These are phyloP conservation scores for Corniculantispora saksenae DNA, from an alignment of 2,329 filamentous ascomycete species.

Conservation along the genomic window DNA sequence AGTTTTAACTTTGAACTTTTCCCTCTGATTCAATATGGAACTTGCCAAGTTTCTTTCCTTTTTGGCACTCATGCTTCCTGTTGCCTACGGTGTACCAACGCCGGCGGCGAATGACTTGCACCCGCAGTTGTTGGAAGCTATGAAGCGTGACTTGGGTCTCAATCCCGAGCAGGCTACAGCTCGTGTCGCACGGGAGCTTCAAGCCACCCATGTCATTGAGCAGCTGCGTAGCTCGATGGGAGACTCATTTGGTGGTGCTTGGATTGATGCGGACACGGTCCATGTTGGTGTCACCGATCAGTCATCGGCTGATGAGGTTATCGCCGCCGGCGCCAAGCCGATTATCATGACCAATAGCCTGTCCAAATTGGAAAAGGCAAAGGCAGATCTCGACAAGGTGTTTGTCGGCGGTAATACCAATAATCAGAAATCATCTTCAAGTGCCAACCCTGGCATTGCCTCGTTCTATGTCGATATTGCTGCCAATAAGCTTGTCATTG, in stretches of 20 bases:
- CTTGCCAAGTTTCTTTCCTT: conserved; percentile 40
- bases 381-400: conserved; percentile 43
- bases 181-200: conserved; percentile 39
- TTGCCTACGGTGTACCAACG: conserved; percentile 42
- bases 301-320: conserved; percentile 36
- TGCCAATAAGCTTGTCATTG: conserved; percentile 42
- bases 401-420: conserved; percentile 34
- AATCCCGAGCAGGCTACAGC: conserved; percentile 39
- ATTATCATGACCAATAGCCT: conserved; percentile 36
- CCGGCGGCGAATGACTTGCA: conserved; percentile 37
- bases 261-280: conserved; percentile 38
- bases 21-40: conserved; percentile 32
- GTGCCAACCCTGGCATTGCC: conserved; percentile 33
- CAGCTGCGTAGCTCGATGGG: conserved; percentile 34
- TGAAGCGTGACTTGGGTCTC: conserved; percentile 45
- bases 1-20: background rate
- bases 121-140: conserved; percentile 42
- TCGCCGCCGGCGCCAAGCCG: conserved; percentile 37
- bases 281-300: conserved; percentile 41
- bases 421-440: conserved; percentile 26
- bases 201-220: conserved; percentile 39
- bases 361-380: conserved; percentile 42
- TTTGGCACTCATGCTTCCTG: conserved; percentile 40
- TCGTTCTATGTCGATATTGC: conserved; percentile 41
- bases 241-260: conserved; percentile 40